Conservation (phyloP, 2,329 filamentous ascomycete genomes). For the Dichotomopilus funicola region DNA sequence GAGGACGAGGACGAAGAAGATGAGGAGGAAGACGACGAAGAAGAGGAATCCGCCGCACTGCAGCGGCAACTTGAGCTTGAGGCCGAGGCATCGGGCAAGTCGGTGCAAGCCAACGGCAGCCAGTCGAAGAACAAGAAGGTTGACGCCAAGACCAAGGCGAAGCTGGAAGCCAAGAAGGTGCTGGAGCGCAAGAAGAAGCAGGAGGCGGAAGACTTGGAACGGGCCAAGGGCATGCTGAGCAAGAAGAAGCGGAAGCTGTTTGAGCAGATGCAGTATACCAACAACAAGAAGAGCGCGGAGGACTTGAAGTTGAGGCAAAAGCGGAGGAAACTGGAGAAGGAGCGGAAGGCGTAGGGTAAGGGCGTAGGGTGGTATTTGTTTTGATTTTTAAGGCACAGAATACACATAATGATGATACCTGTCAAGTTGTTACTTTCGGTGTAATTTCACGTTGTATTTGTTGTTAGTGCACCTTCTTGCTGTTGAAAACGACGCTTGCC, state of each 20-base stretch:
- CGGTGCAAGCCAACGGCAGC: constrained; percentile 36
- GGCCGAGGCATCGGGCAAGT: constrained; percentile 75
- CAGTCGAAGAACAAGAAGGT: constrained; percentile 30
- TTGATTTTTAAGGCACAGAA: too few relatives aligned
- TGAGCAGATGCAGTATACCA: constrained; percentile 95
- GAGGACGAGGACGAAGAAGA: constrained; percentile 41
- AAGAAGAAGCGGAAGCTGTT: constrained; percentile 96
- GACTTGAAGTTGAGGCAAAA: constrained; percentile 82
- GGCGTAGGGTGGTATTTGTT: too few relatives aligned
- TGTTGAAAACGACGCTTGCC: too few relatives aligned
- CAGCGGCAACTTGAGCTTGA: constrained; percentile 86
- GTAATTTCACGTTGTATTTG: too few relatives aligned
- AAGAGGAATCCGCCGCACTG: constrained; percentile 44
- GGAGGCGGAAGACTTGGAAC: constrained; percentile 81
- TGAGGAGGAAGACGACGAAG: constrained; percentile 40
- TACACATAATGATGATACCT: too few relatives aligned
- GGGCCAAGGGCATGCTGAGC: constrained; percentile 96
- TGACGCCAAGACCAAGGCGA: constrained; percentile 53
- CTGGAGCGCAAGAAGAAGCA: constrained; percentile 63
- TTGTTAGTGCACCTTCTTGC: too few relatives aligned
- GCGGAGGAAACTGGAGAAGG: constrained; percentile 80
- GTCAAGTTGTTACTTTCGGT: too few relatives aligned
- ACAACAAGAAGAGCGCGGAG: constrained; percentile 87
- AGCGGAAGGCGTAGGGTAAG: constrained; percentile 25
- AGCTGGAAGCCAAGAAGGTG: constrained; percentile 64